Evolutionary conservation across 257 asterid genomes (phyloP).

Genomic region (Phtheirospermum japonicum): DNA sequence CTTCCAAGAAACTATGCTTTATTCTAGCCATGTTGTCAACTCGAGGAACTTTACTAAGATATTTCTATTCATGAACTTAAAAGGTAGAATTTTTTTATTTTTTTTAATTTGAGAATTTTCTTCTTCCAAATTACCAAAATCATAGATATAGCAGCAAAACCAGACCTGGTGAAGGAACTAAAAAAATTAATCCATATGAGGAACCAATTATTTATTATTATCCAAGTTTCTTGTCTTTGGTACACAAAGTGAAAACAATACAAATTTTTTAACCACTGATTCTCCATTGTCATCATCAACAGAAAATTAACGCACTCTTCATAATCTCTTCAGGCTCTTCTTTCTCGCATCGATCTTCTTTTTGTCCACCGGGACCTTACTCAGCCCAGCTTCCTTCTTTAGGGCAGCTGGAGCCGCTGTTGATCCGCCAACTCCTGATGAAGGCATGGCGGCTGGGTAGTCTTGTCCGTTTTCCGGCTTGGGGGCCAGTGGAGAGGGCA

Average conservation of each 20-base stretch:
- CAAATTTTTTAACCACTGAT: not conserved
- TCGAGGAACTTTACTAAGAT: no score
- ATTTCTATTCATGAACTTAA: no score
- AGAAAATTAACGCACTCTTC: slow-evolving; percentile 2
- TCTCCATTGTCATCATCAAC: not conserved
- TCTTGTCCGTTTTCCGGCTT: slow-evolving; percentile 61
- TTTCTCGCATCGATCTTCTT: slow-evolving; percentile 93
- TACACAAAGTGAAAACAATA: not conserved
- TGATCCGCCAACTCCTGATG: slow-evolving; percentile 52
- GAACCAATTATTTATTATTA: not conserved
- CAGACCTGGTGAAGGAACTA: not conserved
- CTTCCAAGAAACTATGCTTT: no score
- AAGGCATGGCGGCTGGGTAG: slow-evolving; percentile 31
- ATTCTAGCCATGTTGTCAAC: no score
- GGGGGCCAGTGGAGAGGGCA: slow-evolving; percentile 60
- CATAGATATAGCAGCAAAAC: not conserved
- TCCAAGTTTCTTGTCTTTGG: not conserved
- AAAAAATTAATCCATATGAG: not conserved
- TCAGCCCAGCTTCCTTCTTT: slow-evolving; percentile 60
- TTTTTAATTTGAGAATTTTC: no score
- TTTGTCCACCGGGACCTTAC: slow-evolving; percentile 66
- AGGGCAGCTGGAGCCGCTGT: slow-evolving; percentile 37
- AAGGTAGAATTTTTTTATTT: no score
- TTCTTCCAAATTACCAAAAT: no score
- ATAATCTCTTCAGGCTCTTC: slow-evolving; percentile 87